Base-by-base conservation (phyloP, 169 alveolate species). In the Plasmodium adleri region DNA sequence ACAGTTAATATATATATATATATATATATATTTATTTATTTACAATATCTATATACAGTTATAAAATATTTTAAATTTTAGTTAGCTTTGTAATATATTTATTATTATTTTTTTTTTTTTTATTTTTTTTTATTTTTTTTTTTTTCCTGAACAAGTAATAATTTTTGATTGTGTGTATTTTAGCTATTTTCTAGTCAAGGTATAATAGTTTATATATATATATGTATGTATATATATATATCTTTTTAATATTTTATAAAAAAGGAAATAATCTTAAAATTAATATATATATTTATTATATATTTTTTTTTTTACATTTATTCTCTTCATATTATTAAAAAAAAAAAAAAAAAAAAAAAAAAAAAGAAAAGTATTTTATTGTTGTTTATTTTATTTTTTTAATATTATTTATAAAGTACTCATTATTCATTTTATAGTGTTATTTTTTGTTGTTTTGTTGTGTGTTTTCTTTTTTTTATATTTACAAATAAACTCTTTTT, bases 221-320 rank as follows among this genome's bases (percentile, higher is more conserved):
- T 67, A 26, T 67, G 28, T 70, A 71, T 28, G 28, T 43, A 71
- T 58, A 71, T 32, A 28, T 71, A 58, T 73, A 73, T 73, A 56
- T 43, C 60, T 32, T 63, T 60, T 20, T 75, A 75, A 75, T 75
- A 52, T 60, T 75, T 62, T 62, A 68, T 68, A 39, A 54, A 54
- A 75, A 75, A 75, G 74, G 88, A 12, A 75, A 45, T 63, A 75
- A 15, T 73, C 74, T 75, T 62, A 75, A 22, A 64, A 63, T 78
- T 66, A 54, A 64, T 17, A 24, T 58, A 50, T 60, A 24, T 78
- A 17, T 2, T 64, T 64, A 47, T 64, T 78, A 52, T 64, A 47
- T 78, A 52, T 76, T 26, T 78, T 9, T 78, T 49, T 78, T 76
- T 76, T 63, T 64, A 13, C 20, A 24, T 12, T 47, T 3, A 12